A percentile compares a stretch with the other conserved stretches of the same genome.
phyloP scores from a whole-genome alignment of 345 rosid species.

The Gossypium bickii region DNA sequence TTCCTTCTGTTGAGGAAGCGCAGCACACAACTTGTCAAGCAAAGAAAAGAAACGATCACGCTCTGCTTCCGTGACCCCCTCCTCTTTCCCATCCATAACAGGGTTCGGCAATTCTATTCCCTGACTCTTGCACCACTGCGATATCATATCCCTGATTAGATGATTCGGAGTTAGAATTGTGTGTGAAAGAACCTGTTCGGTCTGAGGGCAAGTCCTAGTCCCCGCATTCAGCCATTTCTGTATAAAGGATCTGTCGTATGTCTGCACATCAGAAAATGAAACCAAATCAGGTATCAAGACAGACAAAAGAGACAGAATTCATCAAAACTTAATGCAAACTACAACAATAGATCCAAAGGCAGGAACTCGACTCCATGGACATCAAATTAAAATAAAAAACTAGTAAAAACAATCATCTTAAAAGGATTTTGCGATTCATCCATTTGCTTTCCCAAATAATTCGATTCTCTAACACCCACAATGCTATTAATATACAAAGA shows the following conservation, averaged over 20 bases:
- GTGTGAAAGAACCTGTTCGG: conserved; percentile 80
- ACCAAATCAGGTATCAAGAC: conserved; percentile 10
- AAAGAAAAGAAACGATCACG: conserved; percentile 56
- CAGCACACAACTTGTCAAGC: conserved; percentile 53
- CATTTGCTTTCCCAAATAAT: background rate
- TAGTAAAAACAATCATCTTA: background rate
- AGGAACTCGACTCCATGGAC: background rate
- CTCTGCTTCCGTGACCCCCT: conserved; percentile 53
- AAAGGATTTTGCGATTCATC: background rate
- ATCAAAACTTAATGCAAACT: too few relatives aligned
- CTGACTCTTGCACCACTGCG: conserved; percentile 67
- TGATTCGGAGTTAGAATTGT: conserved; percentile 63
- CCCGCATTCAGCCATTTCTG: conserved; percentile 83
- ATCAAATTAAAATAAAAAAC: background rate
- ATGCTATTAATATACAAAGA: background rate
- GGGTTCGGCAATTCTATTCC: conserved; percentile 48
- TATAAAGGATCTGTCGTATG: conserved; percentile 74
- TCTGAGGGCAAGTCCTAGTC: conserved; percentile 77
- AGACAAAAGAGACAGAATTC: background rate
- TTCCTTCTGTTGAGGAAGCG: conserved; percentile 53
- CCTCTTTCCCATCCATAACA: conserved; percentile 38
- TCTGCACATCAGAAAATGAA: conserved; percentile 44
- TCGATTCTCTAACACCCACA: background rate
- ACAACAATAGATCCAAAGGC: background rate
- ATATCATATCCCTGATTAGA: conserved; percentile 71